Evolutionary conservation across 1,284 basidiomycete species (phyloP), one percentile per base, ranked within the genome.

Genomic region (Agroathelia rolfsii): DNA sequence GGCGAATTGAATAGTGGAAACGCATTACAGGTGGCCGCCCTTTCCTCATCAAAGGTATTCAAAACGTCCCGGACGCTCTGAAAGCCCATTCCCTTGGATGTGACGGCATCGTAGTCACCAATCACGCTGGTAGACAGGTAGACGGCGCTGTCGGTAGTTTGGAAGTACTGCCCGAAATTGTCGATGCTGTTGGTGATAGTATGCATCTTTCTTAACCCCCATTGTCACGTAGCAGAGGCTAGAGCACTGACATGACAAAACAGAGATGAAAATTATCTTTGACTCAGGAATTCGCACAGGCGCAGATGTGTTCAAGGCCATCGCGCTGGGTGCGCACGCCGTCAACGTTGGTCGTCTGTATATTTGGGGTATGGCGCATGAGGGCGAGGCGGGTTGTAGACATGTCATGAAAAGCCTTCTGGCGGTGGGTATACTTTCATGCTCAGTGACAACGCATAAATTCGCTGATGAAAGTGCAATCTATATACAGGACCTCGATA

Each of bases 61-160:
- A 71, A 44, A 59, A 54, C 39, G 63, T 56, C 0, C 55, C 60
- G 17, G 70, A 73, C 45, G 70, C 69, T 3, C 39, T 50, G 16
- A 62, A 61, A 41, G 73, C 72, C 3, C 49, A 62, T 18, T 62
- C 72, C 18, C 37, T 62, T 11, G 72, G 73, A 1, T 70, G 68
- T 41, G 70, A 73, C 41, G 73, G 69, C 9, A 69, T 77, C 38
- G 66, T 76, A 12, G 70, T 67, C 15, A 66, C 61, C 20, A 76
- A 76, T 46, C 73, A 79, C 43, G 74, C 71, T 5, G 74, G 71
- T 1, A 50, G 74, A 24, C 73, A 76, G 51, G 69, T 76, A 23
- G 72, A 76, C 45, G 71, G 70, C 19, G 71, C 70, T 1, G 60
- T 73, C 2, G 68, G 59, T 2, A 68, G 64, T 37, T 46, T 76